Evolutionary conservation across 768 basidiomycete species (phyloP), one percentile per base, ranked within the genome.

Genomic region (Pisolithus tinctorius): DNA sequence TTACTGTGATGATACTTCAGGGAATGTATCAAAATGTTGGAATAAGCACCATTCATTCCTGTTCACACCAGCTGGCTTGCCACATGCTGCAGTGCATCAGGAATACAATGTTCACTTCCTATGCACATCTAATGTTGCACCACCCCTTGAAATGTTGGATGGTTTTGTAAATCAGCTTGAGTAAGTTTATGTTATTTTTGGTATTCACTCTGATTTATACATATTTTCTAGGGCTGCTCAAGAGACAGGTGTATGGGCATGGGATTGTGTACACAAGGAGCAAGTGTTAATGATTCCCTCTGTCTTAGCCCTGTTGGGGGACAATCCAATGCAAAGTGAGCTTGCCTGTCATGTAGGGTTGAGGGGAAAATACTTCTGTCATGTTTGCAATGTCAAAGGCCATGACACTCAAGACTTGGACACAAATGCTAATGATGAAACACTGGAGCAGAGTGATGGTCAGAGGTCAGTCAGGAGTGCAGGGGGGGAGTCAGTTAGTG

Each of bases 11-110:
- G 63, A 67, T 36, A 64, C 62, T 4, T 67, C 60, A 1, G 64
- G 63, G 0, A 66, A 67, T 36, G 36, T 58, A 0, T 65, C 58
- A 0, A 64, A 66, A 42, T 55, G 59, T n/a, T 67, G 64, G 65
- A 66, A 64, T 39, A 60, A 64, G 31, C 63, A 63, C 45, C 59
- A 63, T 47, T 59, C 58, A 3, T 55, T 66, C 29, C 57, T 63
- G 2, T 60, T 66, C 44, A 62, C 63, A 3, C 17, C 56, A 4
- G 63, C 63, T 6, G 63, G 65, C 11, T 51, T 64, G 1, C 57
- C 56, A 1, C 49, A 46, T 6, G 14, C 16, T 7, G 13, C 40
- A 11, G 47, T 47, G 3, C 53, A 58, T 11, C 5, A 37, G 8
- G 49, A 52, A 13, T 53, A 48, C n/a, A 60, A 58, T 14, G 53